Evolutionary conservation across 2,329 filamentous ascomycete genomes (phyloP).

Genomic region (Chalaropsis thielavioides): DNA sequence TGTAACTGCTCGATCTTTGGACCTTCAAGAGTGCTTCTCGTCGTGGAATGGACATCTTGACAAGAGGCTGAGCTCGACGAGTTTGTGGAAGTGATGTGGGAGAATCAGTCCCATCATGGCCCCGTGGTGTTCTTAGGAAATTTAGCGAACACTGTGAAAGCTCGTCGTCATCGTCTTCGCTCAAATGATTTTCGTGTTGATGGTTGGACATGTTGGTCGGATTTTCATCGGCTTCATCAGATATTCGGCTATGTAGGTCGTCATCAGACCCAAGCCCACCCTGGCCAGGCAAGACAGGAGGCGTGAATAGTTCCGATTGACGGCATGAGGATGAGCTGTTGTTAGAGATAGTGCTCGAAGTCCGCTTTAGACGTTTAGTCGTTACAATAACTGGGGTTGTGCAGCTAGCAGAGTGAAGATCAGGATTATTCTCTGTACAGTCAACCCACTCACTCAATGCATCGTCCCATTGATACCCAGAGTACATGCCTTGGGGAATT

Average conservation of each 20-base stretch:
- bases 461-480: constrained; percentile 29
- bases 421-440: neutral
- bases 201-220: neutral
- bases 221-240: neutral
- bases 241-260: neutral
- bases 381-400: neutral
- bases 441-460: constrained; percentile 30
- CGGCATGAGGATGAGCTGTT: neutral
- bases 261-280: neutral
- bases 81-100: neutral
- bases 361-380: neutral
- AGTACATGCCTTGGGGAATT: constrained; percentile 21
- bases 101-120: neutral
- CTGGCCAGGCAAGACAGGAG: neutral
- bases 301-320: neutral
- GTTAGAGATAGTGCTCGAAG: constrained; percentile 1
- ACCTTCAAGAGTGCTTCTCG: neutral
- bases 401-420: neutral
- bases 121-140: neutral
- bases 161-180: constrained; percentile 8
- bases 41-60: constrained; percentile 1
- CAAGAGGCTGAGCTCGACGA: neutral
- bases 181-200: neutral
- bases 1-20: neutral
- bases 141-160: neutral